phyloP scores from a whole-genome alignment of 352 stramenopile genomes.

The Phytopythium aichiense region DNA sequence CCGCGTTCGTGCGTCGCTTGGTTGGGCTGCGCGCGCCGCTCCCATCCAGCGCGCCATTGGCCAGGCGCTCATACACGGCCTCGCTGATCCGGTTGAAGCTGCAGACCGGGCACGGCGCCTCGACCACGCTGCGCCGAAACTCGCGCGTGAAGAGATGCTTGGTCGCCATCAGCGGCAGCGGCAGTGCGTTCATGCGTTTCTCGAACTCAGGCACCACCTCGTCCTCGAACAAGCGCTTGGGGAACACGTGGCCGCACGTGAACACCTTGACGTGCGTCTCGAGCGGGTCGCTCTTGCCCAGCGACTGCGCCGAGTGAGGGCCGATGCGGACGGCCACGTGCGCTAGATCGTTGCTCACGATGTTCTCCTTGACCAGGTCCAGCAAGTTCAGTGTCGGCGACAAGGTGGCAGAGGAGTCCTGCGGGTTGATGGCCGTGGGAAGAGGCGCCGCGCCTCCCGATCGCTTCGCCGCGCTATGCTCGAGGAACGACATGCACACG shows the following conservation, averaged over 20 bases:
- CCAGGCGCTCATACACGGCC: constrained; percentile 37
- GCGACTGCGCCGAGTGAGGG: constrained; percentile 54
- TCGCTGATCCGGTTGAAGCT: constrained; percentile 77
- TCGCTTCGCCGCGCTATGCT: constrained; percentile 19
- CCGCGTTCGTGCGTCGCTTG: constrained; percentile 8
- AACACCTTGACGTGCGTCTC: constrained; percentile 87
- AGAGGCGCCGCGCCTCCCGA: not conserved
- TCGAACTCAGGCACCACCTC: constrained; percentile 81
- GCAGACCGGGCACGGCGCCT: constrained; percentile 79
- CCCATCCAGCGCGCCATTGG: not conserved
- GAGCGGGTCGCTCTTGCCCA: constrained; percentile 80
- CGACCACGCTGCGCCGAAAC: constrained; percentile 53
- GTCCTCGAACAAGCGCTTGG: constrained; percentile 84
- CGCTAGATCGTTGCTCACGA: constrained; percentile 67
- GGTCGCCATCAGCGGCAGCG: constrained; percentile 54
- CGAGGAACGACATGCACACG: constrained; percentile 59
- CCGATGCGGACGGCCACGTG: constrained; percentile 43
- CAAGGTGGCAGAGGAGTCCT: constrained; percentile 1
- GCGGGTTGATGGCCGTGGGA: constrained; percentile 3
- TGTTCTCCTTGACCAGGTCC: constrained; percentile 70
- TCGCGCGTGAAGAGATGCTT: constrained; percentile 62
- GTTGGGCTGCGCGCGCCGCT: not conserved
- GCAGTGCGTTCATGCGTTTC: constrained; percentile 66
- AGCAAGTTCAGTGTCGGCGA: constrained; percentile 35
- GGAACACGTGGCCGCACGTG: constrained; percentile 78